Evolutionary conservation across 2,329 filamentous ascomycete species (phyloP).

Genomic region (Exophiala calicioides): DNA sequence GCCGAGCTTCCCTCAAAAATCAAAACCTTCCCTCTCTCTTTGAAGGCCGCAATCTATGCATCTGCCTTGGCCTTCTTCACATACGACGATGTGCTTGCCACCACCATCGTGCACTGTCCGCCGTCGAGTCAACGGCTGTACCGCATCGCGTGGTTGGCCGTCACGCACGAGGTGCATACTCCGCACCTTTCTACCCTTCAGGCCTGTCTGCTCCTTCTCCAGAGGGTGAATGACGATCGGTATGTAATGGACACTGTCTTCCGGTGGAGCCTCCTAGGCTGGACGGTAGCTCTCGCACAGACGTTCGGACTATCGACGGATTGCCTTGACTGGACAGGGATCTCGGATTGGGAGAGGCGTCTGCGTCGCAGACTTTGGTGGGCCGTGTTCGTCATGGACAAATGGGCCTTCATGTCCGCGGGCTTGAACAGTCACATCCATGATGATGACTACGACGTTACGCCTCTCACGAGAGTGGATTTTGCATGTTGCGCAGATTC

Average conservation of each 20-base stretch:
- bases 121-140: conserved; percentile 17
- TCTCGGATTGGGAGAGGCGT: conserved; percentile 8
- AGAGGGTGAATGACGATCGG: conserved; percentile 7
- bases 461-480: conserved; percentile 1
- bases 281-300: conserved; percentile 12
- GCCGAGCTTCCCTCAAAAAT: conserved; percentile 6
- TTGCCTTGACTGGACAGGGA: conserved; percentile 5
- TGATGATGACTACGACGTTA: conserved; percentile 12
- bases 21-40: conserved; percentile 8
- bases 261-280: conserved; percentile 10
- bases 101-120: conserved; percentile 9
- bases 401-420: conserved; percentile 13
- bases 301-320: conserved; percentile 13
- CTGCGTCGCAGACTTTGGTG: conserved; percentile 18
- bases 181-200: conserved; percentile 14
- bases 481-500: conserved; percentile 2
- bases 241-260: conserved; percentile 14
- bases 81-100: conserved; percentile 31
- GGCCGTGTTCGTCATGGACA: conserved; percentile 15
- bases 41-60: conserved; percentile 39
- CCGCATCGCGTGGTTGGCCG: conserved; percentile 11
- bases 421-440: conserved; percentile 13
- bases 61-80: conserved; percentile 37
- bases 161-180: conserved; percentile 14
- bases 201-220: conserved; percentile 15